Evolutionary conservation across 164 flowering plant genomes (phyloP).

Genomic region (Macadamia integrifolia): DNA sequence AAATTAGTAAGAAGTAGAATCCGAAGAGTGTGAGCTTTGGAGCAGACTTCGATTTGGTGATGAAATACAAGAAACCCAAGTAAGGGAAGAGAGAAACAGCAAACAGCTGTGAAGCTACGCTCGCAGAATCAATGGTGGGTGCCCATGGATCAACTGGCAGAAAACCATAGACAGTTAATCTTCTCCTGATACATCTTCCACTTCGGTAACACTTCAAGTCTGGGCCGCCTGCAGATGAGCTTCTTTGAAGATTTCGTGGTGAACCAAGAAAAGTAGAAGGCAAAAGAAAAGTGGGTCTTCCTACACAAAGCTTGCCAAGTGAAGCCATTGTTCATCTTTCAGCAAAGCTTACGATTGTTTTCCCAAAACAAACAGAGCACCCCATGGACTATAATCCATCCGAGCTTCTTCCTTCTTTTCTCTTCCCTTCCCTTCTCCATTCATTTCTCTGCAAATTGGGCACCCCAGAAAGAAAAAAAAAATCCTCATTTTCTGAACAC

Average conservation of each 20-base stretch:
- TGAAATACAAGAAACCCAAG: constrained; percentile 82
- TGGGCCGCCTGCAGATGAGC: not conserved
- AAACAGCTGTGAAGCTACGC: constrained; percentile 89
- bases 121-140: constrained; percentile 76
- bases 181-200: constrained; percentile 10
- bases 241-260: not conserved
- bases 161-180: constrained; percentile 31
- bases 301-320: too few species aligned
- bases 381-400: too few species aligned
- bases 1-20: constrained; percentile 90
- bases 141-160: constrained; percentile 96
- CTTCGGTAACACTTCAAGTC: constrained; percentile 1
- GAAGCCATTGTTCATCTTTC: too few species aligned
- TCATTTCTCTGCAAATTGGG: too few species aligned
- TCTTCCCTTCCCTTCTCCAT: too few species aligned
- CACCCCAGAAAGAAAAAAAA: too few species aligned
- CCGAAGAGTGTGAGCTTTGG: constrained; percentile 96
- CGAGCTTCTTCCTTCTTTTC: too few species aligned
- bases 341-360: too few species aligned
- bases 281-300: constrained; percentile 2
- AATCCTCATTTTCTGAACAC: too few species aligned
- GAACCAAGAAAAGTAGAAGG: constrained; percentile 8
- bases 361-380: too few species aligned
- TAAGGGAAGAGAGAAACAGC: constrained; percentile 84
- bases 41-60: constrained; percentile 81